Base-by-base conservation (phyloP, 208 protist genomes). In the Leishmania tarentolae region DNA sequence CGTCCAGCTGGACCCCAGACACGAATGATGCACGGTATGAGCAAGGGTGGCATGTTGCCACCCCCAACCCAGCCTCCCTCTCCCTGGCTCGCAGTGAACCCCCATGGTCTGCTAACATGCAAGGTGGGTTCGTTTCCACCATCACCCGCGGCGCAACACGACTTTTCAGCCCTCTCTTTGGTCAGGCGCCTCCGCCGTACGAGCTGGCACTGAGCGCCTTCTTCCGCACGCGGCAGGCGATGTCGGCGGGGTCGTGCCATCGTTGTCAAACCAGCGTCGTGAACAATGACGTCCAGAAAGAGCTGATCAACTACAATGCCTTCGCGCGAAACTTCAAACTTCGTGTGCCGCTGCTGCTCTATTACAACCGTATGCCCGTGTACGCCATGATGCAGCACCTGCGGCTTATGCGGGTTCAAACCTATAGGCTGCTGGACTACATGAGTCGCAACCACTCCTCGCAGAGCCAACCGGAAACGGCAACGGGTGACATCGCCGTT, bases 331-430 rank as follows among this genome's bases (percentile, higher is more conserved):
- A 71, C 50, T 72, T 69, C 59, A 74, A 85, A 52, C 82, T 85
- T 37, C 82, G 82, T 13, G 76, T 85, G 11, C 82, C 82, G 37
- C 35, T 80, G 76, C 76, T 85, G 31, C 76, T 85, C 28, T 85
- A 81, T 46, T 85, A 85, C 63, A 85, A 89, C 61, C 86, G 86
- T 40, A 40, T 89, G 56, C 78, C 76, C 7, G 59, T 87, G 35
- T 86, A 87, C 72, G 79, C 78, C 15, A 73, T 87, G 69, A 46
- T 84, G 28, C 70, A 81, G 66, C 80, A 87, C 72, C 19, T 78
- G 1, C 74, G 77, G 1, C 78, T 83, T 6, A 66, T 84, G 57
- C 75, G 82, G 47, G 72, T 78, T 50, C 79, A 78, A 28, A 80
- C 69, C 61, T 80, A 78, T 50, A 76, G 81, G 52, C 76, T 85